Evolutionary conservation across 2,329 filamentous ascomycete genomes (phyloP).

Genomic region (Xylaria digitata): DNA sequence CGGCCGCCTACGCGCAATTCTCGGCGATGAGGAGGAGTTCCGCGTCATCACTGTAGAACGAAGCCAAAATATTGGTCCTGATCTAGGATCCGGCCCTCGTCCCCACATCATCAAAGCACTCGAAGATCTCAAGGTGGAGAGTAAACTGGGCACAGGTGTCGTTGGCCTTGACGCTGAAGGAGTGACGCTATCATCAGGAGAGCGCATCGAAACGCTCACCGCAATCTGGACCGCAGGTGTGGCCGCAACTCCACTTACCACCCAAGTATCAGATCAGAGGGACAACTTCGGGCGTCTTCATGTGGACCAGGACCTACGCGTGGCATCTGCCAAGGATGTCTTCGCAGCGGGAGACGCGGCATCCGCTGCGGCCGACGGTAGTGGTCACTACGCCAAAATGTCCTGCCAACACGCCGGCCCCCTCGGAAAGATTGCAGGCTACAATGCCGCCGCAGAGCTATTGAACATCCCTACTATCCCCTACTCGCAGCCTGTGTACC

Average conservation of each 20-base stretch:
- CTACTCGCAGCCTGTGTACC: slow-evolving; percentile 35
- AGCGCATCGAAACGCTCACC: slow-evolving; percentile 37
- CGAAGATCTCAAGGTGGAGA: slow-evolving; percentile 31
- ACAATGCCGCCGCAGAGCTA: slow-evolving; percentile 37
- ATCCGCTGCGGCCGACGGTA: slow-evolving; percentile 24
- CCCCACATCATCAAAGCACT: slow-evolving; percentile 31
- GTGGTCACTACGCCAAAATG: slow-evolving; percentile 34
- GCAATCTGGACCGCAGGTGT: slow-evolving; percentile 39
- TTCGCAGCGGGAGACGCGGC: slow-evolving; percentile 36
- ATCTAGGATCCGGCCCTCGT: slow-evolving; percentile 26
- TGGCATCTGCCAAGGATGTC: slow-evolving; percentile 23
- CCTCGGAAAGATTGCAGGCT: slow-evolving; percentile 33
- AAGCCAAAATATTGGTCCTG: slow-evolving; percentile 24
- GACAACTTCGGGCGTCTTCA: slow-evolving; percentile 31
- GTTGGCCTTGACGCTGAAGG: slow-evolving; percentile 27
- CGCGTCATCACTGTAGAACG: slow-evolving; percentile 33
- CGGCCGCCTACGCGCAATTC: slow-evolving; percentile 27
- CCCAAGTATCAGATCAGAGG: slow-evolving; percentile 28
- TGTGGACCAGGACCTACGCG: slow-evolving; percentile 34
- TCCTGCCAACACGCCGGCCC: slow-evolving; percentile 36
- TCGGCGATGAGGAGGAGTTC: slow-evolving; percentile 25
- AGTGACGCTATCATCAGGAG: slow-evolving; percentile 35
- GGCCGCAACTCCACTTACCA: slow-evolving; percentile 28
- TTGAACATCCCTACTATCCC: slow-evolving; percentile 21
- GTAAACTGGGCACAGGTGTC: slow-evolving; percentile 18